Evolutionary conservation across 139 green algal species (phyloP).

Genomic region (Tetraselmis chui): DNA sequence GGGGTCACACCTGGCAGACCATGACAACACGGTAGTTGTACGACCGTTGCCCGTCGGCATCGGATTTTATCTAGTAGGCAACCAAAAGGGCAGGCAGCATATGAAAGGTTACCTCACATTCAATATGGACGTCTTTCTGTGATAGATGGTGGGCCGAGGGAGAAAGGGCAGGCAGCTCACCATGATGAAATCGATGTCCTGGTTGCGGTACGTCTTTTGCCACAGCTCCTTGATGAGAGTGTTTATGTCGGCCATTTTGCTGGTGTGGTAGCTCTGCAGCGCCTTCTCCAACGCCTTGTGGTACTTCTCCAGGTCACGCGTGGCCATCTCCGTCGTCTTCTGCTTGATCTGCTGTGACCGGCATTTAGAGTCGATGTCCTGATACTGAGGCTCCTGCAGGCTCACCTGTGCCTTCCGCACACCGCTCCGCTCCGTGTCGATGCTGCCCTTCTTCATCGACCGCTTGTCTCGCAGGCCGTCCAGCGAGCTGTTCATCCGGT

Average conservation of each 20-base stretch:
- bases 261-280: slow-evolving; percentile 89
- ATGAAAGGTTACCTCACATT: too few relatives aligned
- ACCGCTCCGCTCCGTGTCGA: background rate
- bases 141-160: background rate
- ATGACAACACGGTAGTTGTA: slow-evolving; percentile 86
- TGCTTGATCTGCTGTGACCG: slow-evolving; percentile 49
- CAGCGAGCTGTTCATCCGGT: background rate
- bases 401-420: background rate
- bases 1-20: too few relatives aligned
- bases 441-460: background rate
- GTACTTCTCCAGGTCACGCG: slow-evolving; percentile 87
- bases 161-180: slow-evolving; percentile 21
- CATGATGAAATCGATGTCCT: slow-evolving; percentile 94
- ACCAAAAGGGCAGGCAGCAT: too few relatives aligned
- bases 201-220: slow-evolving; percentile 94
- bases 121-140: too few relatives aligned
- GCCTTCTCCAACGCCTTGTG: slow-evolving; percentile 91
- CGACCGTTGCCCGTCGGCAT: slow-evolving; percentile 61
- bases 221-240: slow-evolving; percentile 96
- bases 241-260: slow-evolving; percentile 97
- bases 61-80: slow-evolving; percentile 53
- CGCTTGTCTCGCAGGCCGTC: background rate
- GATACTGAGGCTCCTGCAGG: slow-evolving; percentile 41
- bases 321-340: slow-evolving; percentile 83
- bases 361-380: slow-evolving; percentile 63